Evolutionary conservation across 345 rosid genomes (phyloP), one percentile per base, ranked within the genome.

Genomic region (Arabidopsis arenosa): DNA sequence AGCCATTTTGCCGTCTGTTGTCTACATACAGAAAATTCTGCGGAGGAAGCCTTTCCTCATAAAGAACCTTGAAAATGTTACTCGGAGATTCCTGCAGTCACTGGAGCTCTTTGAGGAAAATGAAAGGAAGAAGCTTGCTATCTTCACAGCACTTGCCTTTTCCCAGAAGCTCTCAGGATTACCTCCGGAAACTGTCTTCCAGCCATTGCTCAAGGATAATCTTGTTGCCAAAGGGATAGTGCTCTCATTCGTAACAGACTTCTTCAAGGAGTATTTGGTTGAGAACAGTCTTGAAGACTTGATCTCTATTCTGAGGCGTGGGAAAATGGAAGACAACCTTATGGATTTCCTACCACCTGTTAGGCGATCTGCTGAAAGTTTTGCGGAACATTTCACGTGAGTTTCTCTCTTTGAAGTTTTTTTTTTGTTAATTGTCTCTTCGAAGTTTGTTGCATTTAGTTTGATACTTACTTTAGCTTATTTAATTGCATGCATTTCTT

Each of bases 191-290:
- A 91, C 96, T 26, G 99, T 96, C 64, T 90, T 96, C 84, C 97
- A 93, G 84, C 98, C 98, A 44, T 73, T 93, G 83, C 95, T 96
- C 48, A 96, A 96, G 88, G 99, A 93, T 80, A 93, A 96, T 83
- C 99, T 96, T 67, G 97, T 93, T 75, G 91, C 87, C 79, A 96
- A 96, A 81, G 99, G 99, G 92, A 81, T 96, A 86, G 99, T 96
- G 64, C 98, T 96, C 71, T 69, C 95, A 5, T 96, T 96, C 51
- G 83, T 91, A 33, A 96, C 99, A 5, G 96, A 93, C 85, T 96
- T 96, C 86, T 96, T 93, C 82, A 96, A 90, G 84, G 98, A 87
- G 74, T 96, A 96, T 80, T 87, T 93, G 83, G 89, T 93, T 75
- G 99, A 89, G 81, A 96, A 96, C 72, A 88, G 90, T 81, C 93